Evolutionary conservation across 2,329 filamentous ascomycete species (phyloP).

Genomic region (Fusarium palustre): DNA sequence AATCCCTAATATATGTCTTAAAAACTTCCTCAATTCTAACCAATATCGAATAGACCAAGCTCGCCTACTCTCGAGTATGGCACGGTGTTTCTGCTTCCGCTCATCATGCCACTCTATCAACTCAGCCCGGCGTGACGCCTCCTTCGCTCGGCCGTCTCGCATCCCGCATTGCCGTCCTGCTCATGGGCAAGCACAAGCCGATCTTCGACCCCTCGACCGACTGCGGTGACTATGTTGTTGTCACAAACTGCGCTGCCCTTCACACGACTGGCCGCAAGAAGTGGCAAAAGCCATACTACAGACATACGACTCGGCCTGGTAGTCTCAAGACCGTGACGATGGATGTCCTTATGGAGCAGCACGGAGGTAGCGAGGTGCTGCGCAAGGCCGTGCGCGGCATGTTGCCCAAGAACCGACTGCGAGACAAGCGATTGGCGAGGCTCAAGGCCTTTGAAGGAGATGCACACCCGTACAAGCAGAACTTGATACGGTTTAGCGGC

Average conservation of each 20-base stretch:
- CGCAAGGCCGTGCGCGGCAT: constrained; percentile 94
- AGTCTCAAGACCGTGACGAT: constrained; percentile 89
- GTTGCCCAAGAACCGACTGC: constrained; percentile 94
- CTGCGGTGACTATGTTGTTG: constrained; percentile 98
- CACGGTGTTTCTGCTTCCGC: constrained; percentile 82
- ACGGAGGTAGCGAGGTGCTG: constrained; percentile 91
- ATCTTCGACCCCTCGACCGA: constrained; percentile 97
- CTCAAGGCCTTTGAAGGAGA: constrained; percentile 97
- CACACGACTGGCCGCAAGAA: constrained; percentile 92
- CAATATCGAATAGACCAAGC: constrained; percentile 75
- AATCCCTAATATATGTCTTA: constrained; percentile 12
- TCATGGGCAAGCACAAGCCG: constrained; percentile 99
- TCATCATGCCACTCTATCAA: constrained; percentile 71
- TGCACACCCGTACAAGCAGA: constrained; percentile 90
- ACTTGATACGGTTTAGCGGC: constrained; percentile 79
- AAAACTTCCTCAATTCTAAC: constrained; percentile 26
- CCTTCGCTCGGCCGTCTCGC: constrained; percentile 92
- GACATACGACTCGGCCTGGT: constrained; percentile 91
- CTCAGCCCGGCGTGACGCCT: constrained; percentile 67
- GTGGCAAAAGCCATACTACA: constrained; percentile 95
- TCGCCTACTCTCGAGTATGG: constrained; percentile 97
- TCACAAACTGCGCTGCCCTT: constrained; percentile 87
- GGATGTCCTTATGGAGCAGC: constrained; percentile 94
- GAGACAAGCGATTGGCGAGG: constrained; percentile 86
- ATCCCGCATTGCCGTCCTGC: constrained; percentile 83